A percentile compares a stretch with the other conserved stretches of the same genome.
Evolutionary conservation across 2,329 filamentous ascomycete genomes (phyloP).

Genomic region (Talaromyces sp.): DNA sequence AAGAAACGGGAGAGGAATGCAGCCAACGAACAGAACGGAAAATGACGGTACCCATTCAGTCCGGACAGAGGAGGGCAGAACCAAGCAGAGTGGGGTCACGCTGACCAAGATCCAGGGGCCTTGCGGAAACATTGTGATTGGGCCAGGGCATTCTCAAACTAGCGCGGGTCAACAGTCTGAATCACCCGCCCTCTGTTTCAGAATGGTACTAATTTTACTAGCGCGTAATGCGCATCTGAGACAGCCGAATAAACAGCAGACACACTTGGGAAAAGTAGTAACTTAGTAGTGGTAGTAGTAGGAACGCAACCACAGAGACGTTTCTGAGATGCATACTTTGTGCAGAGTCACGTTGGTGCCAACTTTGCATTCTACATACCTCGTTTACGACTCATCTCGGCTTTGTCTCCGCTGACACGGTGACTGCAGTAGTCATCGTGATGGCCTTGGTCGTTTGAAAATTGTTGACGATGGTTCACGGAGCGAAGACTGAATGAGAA

Average conservation of each 20-base stretch:
- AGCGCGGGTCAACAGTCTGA: conserved; percentile 19
- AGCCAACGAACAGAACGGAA: background rate
- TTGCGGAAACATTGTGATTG: background rate
- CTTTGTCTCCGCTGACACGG: background rate
- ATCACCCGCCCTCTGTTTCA: conserved; percentile 21
- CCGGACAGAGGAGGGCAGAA: too few species aligned
- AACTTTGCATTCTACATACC: background rate
- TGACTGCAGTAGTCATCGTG: conserved; percentile 2
- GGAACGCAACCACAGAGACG: background rate
- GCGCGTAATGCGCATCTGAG: background rate
- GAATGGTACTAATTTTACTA: conserved; percentile 16
- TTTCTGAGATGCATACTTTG: background rate
- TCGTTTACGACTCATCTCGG: background rate
- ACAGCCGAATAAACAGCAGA: background rate
- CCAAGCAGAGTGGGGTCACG: background rate
- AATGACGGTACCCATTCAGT: background rate
- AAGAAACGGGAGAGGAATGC: background rate
- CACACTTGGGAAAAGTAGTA: too few species aligned
- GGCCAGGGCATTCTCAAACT: conserved; percentile 16
- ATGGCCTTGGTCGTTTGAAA: background rate
- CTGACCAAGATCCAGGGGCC: conserved; percentile 4
- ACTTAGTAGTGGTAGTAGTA: too few species aligned
- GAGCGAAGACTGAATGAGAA: background rate
- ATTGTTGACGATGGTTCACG: background rate
- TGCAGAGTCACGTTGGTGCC: background rate